These are phyloP conservation scores for Erysiphe pulchra DNA, from an alignment of 2,329 filamentous ascomycete genomes.

Conservation along the genomic window DNA sequence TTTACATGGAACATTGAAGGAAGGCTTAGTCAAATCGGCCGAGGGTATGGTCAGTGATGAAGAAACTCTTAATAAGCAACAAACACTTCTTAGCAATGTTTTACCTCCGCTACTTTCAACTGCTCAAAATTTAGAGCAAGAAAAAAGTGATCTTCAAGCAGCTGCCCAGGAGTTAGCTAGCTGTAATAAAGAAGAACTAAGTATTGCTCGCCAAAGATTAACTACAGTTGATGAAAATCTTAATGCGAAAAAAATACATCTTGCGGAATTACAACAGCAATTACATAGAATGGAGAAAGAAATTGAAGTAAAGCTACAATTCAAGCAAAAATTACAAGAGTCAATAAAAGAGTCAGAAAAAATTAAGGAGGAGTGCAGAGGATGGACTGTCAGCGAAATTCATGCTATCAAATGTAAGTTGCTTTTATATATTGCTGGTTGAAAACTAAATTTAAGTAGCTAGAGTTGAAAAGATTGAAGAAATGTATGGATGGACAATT, in stretches of 20 bases:
- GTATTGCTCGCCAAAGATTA: conserved; percentile 44
- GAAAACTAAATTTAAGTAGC: conserved; percentile 17
- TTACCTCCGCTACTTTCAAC: conserved; percentile 39
- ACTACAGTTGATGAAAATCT: conserved; percentile 39
- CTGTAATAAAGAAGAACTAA: conserved; percentile 58
- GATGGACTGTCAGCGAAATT: conserved; percentile 70
- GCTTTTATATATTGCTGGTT: not conserved
- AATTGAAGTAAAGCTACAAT: conserved; percentile 34
- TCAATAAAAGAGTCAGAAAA: conserved; percentile 67
- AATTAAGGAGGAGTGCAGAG: conserved; percentile 64
- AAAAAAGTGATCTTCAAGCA: conserved; percentile 42
- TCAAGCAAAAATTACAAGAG: conserved; percentile 41
- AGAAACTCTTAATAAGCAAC: conserved; percentile 36
- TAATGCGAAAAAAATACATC: conserved; percentile 37
- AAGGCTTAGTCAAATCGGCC: conserved; percentile 50
- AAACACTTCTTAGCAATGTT: conserved; percentile 37
- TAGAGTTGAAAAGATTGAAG: conserved; percentile 38
- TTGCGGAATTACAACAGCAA: conserved; percentile 40
- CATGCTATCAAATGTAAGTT: conserved; percentile 44
- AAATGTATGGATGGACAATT: conserved; percentile 44
- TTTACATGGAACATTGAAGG: conserved; percentile 58
- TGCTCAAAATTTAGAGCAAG: conserved; percentile 31
- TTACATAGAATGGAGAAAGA: conserved; percentile 38
- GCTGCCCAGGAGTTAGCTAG: conserved; percentile 51
- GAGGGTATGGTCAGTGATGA: conserved; percentile 58